Percentiles rank a stretch among this genome's conserved stretches.
Evolutionary conservation across 1,139 yeast genomes (phyloP).

Genomic region (Scheffersomyces cryptocercus): DNA sequence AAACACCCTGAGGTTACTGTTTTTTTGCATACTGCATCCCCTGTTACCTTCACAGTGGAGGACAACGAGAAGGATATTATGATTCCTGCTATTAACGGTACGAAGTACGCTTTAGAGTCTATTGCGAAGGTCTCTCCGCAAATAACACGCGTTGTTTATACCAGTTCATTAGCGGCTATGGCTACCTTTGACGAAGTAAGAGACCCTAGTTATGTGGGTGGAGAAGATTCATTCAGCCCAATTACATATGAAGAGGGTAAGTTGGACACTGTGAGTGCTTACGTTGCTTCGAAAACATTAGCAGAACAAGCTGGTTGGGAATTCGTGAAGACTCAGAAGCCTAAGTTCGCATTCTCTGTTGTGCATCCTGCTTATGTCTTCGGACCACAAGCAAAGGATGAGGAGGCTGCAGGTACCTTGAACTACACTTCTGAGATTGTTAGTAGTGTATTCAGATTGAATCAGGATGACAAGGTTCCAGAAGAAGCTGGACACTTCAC

Average conservation of each 20-base stretch:
- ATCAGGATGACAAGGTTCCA: slow-evolving; percentile 11
- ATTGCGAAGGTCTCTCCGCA: slow-evolving; percentile 3
- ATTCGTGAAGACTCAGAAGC: slow-evolving; percentile 21
- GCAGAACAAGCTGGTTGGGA: slow-evolving; percentile 36
- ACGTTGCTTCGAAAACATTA: slow-evolving; percentile 33
- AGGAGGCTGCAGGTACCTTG: slow-evolving; percentile 22
- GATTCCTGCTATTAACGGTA: slow-evolving; percentile 23
- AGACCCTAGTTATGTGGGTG: too few species aligned
- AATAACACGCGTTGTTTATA: slow-evolving; percentile 5
- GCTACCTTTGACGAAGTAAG: too few species aligned
- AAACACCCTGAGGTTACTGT: slow-evolving; percentile 2
- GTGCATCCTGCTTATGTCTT: slow-evolving; percentile 38
- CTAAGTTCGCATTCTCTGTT: slow-evolving; percentile 20
- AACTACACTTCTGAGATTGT: slow-evolving; percentile 38
- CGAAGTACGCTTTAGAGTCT: slow-evolving; percentile 14
- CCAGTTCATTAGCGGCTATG: too few species aligned
- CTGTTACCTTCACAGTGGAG: slow-evolving; percentile 26
- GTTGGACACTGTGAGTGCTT: slow-evolving; percentile 6
- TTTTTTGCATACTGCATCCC: slow-evolving; percentile 37
- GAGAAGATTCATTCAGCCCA: too few species aligned
- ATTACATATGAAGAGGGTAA: too few species aligned
- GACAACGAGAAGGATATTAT: slow-evolving; percentile 18
- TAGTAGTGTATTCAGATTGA: slow-evolving; percentile 20
- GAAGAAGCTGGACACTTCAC: slow-evolving; percentile 11
- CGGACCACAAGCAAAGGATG: slow-evolving; percentile 39